Percentiles rank a stretch among this genome's conserved stretches.
Evolutionary conservation across 768 basidiomycete species (phyloP).

Genomic region (Auricularia sp.): DNA sequence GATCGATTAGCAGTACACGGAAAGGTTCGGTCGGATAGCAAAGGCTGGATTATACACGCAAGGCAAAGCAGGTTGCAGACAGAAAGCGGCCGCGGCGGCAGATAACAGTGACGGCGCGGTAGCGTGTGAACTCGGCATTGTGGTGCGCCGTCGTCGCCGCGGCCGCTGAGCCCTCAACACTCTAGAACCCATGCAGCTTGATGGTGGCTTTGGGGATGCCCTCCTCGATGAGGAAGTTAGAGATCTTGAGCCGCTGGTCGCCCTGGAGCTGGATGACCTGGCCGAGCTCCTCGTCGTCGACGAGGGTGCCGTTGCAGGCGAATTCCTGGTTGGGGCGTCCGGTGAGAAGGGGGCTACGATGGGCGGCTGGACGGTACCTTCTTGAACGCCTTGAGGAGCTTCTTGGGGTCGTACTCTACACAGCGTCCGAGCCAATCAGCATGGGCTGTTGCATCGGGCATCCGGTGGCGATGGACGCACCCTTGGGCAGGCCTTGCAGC

Average conservation of each 20-base stretch:
- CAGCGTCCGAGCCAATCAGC: constrained; percentile 1
- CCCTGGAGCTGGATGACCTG: constrained; percentile 98
- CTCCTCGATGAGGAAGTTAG: constrained; percentile 74
- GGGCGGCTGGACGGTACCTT: constrained; percentile 46
- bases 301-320: constrained; percentile 95
- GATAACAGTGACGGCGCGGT: background rate
- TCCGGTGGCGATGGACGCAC: constrained; percentile 34
- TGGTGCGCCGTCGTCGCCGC: background rate
- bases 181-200: constrained; percentile 83
- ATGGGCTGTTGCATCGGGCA: constrained; percentile 9
- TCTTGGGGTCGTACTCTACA: constrained; percentile 92
- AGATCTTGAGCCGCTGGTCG: constrained; percentile 90
- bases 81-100: background rate
- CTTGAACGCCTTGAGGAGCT: constrained; percentile 97
- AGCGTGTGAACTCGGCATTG: background rate
- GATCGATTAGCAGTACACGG: background rate
- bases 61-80: background rate
- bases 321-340: constrained; percentile 56
- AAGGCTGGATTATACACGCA: background rate
- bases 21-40: background rate
- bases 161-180: background rate
- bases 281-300: constrained; percentile 92
- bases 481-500: constrained; percentile 87
- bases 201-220: constrained; percentile 69
- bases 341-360: background rate